Evolutionary conservation across 768 basidiomycete species (phyloP).

Genomic region (Kwoniella bestiolae): DNA sequence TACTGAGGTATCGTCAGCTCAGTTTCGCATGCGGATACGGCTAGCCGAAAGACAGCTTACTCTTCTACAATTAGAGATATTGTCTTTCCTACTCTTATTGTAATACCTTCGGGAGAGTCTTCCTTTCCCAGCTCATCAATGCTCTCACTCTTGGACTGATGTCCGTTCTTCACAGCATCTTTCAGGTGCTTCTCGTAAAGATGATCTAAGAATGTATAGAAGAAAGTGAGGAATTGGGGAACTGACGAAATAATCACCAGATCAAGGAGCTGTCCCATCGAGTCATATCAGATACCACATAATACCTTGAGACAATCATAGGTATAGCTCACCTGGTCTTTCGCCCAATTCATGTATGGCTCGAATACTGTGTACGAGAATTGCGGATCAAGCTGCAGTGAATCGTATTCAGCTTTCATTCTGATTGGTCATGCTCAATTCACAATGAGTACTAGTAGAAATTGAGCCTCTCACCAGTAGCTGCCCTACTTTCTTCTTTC

Average conservation of each 20-base stretch:
- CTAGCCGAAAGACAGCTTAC: too few relatives aligned
- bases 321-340: not conserved
- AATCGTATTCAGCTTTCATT: too few relatives aligned
- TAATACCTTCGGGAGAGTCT: too few relatives aligned
- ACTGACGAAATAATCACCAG: not conserved
- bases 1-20: too few relatives aligned
- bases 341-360: not conserved
- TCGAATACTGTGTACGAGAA: not conserved
- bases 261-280: not conserved
- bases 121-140: not conserved
- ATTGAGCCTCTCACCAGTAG: not conserved
- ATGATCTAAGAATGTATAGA: not conserved
- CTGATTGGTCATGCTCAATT: too few relatives aligned
- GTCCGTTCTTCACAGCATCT: too few relatives aligned
- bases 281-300: too few relatives aligned
- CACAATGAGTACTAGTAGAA: not conserved
- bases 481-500: slow-evolving; percentile 1
- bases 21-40: too few relatives aligned
- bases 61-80: too few relatives aligned
- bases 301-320: too few relatives aligned
- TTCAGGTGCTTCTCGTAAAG: not conserved
- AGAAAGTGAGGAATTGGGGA: slow-evolving; percentile 2
- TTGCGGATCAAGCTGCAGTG: not conserved
- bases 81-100: not conserved
- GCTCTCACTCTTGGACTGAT: not conserved